phyloP scores from a whole-genome alignment of 768 basidiomycete genomes.

The Russula ochroleuca region DNA sequence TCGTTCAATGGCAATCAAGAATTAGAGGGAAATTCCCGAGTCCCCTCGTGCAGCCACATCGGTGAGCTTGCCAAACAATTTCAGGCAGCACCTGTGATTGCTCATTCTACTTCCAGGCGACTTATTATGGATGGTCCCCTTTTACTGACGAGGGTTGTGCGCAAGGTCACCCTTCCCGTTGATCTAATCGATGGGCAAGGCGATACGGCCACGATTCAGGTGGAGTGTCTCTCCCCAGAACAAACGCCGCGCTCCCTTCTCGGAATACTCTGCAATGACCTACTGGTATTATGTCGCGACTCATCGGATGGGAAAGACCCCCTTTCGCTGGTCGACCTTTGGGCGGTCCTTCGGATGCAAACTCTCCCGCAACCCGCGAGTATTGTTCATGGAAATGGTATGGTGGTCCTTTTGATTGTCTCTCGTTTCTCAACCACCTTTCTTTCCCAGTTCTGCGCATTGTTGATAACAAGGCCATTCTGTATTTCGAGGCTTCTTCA shows the following conservation, averaged over 20 bases:
- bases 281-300: constrained; percentile 88
- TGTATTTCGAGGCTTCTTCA: constrained; percentile 83
- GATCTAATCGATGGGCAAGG: constrained; percentile 76
- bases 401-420: constrained; percentile 25
- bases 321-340: constrained; percentile 76
- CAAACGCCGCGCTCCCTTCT: constrained; percentile 72
- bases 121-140: constrained; percentile 91
- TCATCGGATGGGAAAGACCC: constrained; percentile 77
- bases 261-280: constrained; percentile 87
- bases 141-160: constrained; percentile 82
- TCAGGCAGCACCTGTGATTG: not conserved
- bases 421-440: constrained; percentile 11
- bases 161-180: constrained; percentile 76
- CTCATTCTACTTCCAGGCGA: constrained; percentile 46
- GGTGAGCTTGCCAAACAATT: constrained; percentile 44
- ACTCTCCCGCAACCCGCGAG: constrained; percentile 86
- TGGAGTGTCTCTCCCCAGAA: constrained; percentile 87
- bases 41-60: constrained; percentile 97
- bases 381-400: constrained; percentile 84
- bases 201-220: constrained; percentile 75
- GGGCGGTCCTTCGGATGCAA: constrained; percentile 95
- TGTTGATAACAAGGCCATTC: constrained; percentile 87
- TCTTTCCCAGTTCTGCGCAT: constrained; percentile 62
- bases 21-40: constrained; percentile 92
- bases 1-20: constrained; percentile 86